Evolutionary conservation across 495 filamentous ascomycete genomes (phyloP).

Genomic region (Penicillium waksmanii): DNA sequence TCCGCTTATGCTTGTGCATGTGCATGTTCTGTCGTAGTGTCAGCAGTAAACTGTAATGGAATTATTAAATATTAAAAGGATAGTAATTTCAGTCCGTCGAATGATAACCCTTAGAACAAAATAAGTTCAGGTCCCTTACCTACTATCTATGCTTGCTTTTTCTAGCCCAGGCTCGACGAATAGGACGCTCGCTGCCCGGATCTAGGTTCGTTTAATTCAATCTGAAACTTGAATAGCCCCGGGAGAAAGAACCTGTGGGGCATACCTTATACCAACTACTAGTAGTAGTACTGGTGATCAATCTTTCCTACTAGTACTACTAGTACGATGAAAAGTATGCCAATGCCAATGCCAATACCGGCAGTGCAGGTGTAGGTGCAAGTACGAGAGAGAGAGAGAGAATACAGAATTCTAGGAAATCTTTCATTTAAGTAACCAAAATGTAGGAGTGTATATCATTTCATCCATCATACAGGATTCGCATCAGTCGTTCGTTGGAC

Average conservation of each 20-base stretch:
- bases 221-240: background rate
- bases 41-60: background rate
- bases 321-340: background rate
- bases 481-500: constrained; percentile 28
- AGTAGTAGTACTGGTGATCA: background rate
- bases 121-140: background rate
- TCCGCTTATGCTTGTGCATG: background rate
- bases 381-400: no score
- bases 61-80: no score
- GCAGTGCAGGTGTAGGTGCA: no score
- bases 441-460: constrained; percentile 25
- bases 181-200: background rate
- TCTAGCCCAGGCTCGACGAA: background rate
- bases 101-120: no score
- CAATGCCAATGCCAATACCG: no score
- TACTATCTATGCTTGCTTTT: background rate
- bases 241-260: constrained; percentile 5
- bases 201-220: constrained; percentile 7
- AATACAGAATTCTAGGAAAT: constrained; percentile 6
- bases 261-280: constrained; percentile 4
- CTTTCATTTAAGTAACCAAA: constrained; percentile 11
- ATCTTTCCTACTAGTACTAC: background rate
- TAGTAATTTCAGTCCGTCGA: background rate
- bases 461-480: constrained; percentile 31
- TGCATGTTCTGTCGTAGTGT: background rate